phyloP scores from a whole-genome alignment of 441 rosid genomes.

The Brassica balearica region DNA sequence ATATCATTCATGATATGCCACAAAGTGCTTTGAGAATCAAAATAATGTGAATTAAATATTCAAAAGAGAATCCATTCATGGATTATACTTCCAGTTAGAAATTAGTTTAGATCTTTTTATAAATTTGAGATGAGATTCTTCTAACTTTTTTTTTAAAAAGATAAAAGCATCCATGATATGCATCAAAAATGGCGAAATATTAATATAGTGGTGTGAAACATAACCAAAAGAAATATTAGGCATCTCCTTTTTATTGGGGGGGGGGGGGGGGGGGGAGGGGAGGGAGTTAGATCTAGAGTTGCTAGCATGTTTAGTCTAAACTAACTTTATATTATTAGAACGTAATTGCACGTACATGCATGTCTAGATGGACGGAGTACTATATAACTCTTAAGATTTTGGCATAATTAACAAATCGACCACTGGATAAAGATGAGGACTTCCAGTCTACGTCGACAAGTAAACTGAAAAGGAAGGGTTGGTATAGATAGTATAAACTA shows the following conservation, averaged over 20 bases:
- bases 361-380: neutral
- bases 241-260: neutral
- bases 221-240: neutral
- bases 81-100: too few relatives aligned
- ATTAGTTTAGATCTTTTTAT: too few relatives aligned
- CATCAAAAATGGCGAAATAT: neutral
- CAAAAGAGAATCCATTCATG: too few relatives aligned
- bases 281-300: neutral
- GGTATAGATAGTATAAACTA: neutral
- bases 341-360: neutral
- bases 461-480: neutral
- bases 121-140: too few relatives aligned
- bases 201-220: neutral
- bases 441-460: neutral
- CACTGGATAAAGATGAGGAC: neutral
- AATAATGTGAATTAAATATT: too few relatives aligned
- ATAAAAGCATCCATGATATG: neutral
- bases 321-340: neutral
- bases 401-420: neutral
- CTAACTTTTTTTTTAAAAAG: too few relatives aligned
- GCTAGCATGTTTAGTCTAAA: neutral
- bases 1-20: too few relatives aligned
- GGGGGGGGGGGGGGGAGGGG: neutral
- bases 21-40: too few relatives aligned
- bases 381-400: neutral